Evolutionary conservation across 768 basidiomycete species (phyloP).

Genomic region (Suillus ampliporus): DNA sequence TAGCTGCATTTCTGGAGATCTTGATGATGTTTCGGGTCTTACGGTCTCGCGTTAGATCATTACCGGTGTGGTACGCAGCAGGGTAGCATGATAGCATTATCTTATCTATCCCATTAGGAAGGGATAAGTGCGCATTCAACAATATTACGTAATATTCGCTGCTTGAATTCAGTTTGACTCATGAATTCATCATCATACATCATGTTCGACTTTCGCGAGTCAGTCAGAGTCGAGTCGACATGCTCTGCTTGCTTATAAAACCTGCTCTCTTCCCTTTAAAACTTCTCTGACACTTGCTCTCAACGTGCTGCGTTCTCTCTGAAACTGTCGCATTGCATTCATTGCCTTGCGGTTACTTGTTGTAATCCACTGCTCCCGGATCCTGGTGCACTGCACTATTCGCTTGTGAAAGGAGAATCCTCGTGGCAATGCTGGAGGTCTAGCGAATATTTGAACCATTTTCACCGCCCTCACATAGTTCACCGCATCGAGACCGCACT

Average conservation of each 20-base stretch:
- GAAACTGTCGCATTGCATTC: neutral
- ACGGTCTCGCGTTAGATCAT: neutral
- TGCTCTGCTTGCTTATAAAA: too few species aligned
- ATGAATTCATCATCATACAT: too few species aligned
- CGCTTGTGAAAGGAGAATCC: neutral
- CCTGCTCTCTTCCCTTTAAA: too few species aligned
- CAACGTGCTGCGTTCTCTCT: neutral
- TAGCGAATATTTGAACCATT: neutral
- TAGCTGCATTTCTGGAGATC: slow-evolving; percentile 15
- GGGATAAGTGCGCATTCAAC: neutral
- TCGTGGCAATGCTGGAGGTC: too few species aligned
- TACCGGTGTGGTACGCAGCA: neutral
- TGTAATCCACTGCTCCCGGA: neutral
- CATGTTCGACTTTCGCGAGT: neutral
- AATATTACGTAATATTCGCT: neutral
- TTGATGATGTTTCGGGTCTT: neutral
- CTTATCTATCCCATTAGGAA: slow-evolving; percentile 4
- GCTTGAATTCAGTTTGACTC: neutral
- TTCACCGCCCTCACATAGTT: neutral
- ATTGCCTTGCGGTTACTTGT: neutral
- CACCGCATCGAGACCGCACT: neutral
- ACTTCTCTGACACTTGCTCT: neutral
- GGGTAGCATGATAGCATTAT: neutral
- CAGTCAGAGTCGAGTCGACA: neutral
- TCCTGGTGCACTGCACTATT: neutral